Evolutionary conservation across 2,329 filamentous ascomycete species (phyloP), one percentile per base, ranked within the genome.

Genomic region (Microcyclospora pomicola): DNA sequence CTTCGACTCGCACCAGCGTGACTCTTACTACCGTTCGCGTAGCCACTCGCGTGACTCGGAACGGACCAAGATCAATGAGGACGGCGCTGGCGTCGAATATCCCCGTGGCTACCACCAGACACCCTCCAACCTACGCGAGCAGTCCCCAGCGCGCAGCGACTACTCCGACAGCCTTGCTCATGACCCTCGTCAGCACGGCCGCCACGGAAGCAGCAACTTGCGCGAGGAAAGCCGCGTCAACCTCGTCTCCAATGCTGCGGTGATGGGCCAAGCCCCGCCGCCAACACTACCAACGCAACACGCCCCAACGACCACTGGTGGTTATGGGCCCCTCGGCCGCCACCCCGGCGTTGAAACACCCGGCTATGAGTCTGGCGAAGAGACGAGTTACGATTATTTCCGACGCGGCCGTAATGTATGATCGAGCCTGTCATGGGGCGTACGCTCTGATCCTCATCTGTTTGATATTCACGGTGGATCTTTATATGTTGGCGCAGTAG

Each of bases 71-170:
- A 49, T 46, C 9, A 43, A 48, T 12, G 59, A 55, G 1, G 56
- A 45, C 2, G 43, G 51, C 1, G 39, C 46, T 1, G 62, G 62
- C 13, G 59, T 61, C 14, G 58, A 54, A 1, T 69, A 69, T 42
- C 66, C 66, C 2, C 49, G 56, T 0, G 66, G 66, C 6, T 69
- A 69, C 42, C 66, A 69, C 42, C 55, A 59, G 9, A 66, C 66
- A 10, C 63, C 64, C 2, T 51, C 55, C 11, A 15, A 15, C 9
- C 48, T 65, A 11, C 53, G 65, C 7, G 63, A 64, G 14, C 58
- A 62, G 28, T 65, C 61, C 24, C 64, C 64, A 0, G 57, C 56
- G 24, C 58, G 59, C 1, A 50, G 47, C 28, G 44, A 50, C 15
- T 29, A 24, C 31, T 39, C 40, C 27, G 44, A 50, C 27, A 28